These are phyloP conservation scores for Tieghemiomyces parasiticus DNA, from an alignment of 192 early-diverging fungal genomes.

Conservation along the genomic window DNA sequence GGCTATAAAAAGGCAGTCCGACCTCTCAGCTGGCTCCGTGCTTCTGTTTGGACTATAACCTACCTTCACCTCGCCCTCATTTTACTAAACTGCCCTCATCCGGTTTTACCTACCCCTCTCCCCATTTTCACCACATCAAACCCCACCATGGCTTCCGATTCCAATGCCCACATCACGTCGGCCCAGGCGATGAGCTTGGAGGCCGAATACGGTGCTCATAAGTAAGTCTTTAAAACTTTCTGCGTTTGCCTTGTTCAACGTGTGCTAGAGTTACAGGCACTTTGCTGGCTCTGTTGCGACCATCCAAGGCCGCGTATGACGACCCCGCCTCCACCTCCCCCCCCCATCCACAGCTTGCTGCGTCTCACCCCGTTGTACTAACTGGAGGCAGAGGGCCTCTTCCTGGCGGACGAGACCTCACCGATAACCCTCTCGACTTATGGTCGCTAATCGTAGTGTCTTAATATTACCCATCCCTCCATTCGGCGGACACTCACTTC, in stretches of 20 bases:
- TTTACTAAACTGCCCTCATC: too few relatives aligned
- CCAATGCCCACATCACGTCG: conserved; percentile 7
- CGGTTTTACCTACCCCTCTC: background rate
- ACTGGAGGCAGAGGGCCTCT: background rate
- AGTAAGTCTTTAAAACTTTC: conserved; percentile 33
- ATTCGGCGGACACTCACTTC: background rate
- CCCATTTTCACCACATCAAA: background rate
- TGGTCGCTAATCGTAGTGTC: background rate
- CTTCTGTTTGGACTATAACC: too few relatives aligned
- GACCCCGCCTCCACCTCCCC: background rate
- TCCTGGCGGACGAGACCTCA: too few relatives aligned
- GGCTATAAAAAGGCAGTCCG: too few relatives aligned
- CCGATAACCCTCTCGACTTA: background rate
- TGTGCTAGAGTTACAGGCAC: background rate
- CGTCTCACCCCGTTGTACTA: background rate
- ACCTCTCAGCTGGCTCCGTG: too few relatives aligned
- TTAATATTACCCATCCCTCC: background rate
- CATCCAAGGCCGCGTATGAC: background rate
- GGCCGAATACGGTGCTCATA: conserved; percentile 86
- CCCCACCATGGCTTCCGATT: background rate
- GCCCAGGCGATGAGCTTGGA: conserved; percentile 54
- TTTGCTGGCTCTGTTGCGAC: background rate
- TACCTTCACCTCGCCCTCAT: too few relatives aligned
- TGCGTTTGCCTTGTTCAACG: background rate
- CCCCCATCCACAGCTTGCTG: too few relatives aligned